Percentiles rank a stretch among this genome's conserved stretches.
Evolutionary conservation across 441 rosid genomes (phyloP).

Genomic region (Dalechampia spathulata): DNA sequence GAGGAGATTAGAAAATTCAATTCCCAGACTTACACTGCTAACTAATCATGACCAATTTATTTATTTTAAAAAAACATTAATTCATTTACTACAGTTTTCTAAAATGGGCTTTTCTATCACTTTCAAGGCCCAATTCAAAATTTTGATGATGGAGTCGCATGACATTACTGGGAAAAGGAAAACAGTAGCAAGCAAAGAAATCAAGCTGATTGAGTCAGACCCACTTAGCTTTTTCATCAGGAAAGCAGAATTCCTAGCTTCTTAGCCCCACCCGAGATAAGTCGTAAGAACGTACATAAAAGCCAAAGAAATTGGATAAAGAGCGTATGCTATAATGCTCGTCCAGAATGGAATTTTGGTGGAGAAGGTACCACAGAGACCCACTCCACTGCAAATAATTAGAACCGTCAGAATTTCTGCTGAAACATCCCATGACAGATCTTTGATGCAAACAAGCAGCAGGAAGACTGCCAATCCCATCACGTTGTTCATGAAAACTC

Average conservation of each 20-base stretch:
- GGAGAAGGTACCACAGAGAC: conserved; percentile 34
- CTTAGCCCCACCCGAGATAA: conserved; percentile 30
- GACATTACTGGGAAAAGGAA: too few species aligned
- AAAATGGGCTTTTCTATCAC: too few species aligned
- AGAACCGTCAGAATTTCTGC: conserved; percentile 45
- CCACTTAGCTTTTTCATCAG: neutral
- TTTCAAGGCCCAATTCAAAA: too few species aligned
- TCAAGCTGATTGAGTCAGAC: too few species aligned
- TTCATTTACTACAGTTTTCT: too few species aligned
- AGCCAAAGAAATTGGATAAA: conserved; percentile 54
- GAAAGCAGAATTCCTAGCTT: too few species aligned
- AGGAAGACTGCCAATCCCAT: conserved; percentile 50
- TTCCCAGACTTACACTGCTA: too few species aligned
- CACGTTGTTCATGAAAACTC: conserved; percentile 57
- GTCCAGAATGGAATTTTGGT: conserved; percentile 50
- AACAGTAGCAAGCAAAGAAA: too few species aligned
- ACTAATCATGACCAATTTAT: too few species aligned
- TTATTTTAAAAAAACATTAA: too few species aligned
- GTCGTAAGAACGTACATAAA: conserved; percentile 41
- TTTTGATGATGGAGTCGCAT: too few species aligned
- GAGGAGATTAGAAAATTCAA: too few species aligned
- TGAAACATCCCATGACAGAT: conserved; percentile 52
- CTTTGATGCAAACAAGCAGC: conserved; percentile 38
- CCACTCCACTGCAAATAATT: conserved; percentile 42
- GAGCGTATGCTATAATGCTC: conserved; percentile 33